Conservation (phyloP, 2,329 filamentous ascomycete species). For the Diaporthe australafricana region DNA sequence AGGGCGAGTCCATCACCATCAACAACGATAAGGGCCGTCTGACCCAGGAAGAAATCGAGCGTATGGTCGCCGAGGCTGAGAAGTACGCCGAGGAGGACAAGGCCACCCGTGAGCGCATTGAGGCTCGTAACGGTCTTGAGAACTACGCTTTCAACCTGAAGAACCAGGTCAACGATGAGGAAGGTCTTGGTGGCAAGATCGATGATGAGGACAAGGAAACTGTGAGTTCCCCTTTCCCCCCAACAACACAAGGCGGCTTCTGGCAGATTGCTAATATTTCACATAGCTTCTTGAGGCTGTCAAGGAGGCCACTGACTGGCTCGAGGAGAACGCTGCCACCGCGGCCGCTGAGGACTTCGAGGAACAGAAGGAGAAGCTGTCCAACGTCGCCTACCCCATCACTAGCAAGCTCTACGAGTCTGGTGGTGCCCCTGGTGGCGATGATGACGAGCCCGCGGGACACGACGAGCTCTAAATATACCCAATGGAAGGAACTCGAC, state of each 20-base stretch:
- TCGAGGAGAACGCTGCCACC: conserved; percentile 91
- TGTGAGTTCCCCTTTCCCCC: conserved; percentile 60
- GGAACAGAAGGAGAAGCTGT: conserved; percentile 99
- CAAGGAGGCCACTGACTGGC: conserved; percentile 97
- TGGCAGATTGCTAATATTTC: conserved; percentile 48
- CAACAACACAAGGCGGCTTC: not conserved
- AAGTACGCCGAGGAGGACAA: conserved; percentile 99
- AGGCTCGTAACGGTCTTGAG: conserved; percentile 95
- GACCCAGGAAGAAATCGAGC: conserved; percentile 96
- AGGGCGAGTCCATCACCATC: conserved; percentile 97
- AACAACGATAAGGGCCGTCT: conserved; percentile 99
- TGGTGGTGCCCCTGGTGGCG: conserved; percentile 71
- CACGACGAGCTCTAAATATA: conserved; percentile 82
- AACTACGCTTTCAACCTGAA: conserved; percentile 99
- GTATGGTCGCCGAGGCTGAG: conserved; percentile 98
- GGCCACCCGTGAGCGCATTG: conserved; percentile 95
- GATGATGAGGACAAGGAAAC: conserved; percentile 98
- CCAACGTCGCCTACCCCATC: conserved; percentile 96
- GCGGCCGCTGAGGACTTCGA: conserved; percentile 95
- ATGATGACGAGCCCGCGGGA: conserved; percentile 75
- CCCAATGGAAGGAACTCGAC: not conserved
- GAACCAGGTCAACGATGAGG: conserved; percentile 98
- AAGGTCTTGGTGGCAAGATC: conserved; percentile 98
- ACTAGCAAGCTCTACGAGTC: conserved; percentile 94
- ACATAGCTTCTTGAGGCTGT: conserved; percentile 85